Conservation (phyloP, 225 moss, liverwort and hornwort genomes). For the Pleurozium schreberi region DNA sequence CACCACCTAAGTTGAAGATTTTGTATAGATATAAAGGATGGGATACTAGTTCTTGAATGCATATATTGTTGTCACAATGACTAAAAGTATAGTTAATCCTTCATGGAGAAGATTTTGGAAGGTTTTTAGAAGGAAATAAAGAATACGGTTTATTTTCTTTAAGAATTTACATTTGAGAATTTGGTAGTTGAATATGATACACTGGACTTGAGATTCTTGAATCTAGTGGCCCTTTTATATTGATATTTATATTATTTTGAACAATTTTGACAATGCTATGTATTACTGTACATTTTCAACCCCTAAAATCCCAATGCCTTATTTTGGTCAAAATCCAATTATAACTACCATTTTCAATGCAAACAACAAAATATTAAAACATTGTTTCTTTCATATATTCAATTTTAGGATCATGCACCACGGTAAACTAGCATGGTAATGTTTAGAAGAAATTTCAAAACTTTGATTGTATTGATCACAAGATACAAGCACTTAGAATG, state of each 20-base stretch:
- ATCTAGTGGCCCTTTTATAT: background rate
- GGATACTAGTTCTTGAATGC: no score
- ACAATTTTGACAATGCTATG: background rate
- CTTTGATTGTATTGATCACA: background rate
- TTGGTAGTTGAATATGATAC: background rate
- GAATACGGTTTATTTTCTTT: background rate
- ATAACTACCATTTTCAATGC: background rate
- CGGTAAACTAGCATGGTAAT: background rate
- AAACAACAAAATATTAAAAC: background rate
- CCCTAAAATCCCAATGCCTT: accelerated
- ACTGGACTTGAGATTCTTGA: background rate
- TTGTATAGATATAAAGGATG: no score
- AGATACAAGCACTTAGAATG: background rate
- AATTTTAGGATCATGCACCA: accelerated
- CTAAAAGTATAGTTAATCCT: no score
- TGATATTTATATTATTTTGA: background rate
- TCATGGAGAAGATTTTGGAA: no score
- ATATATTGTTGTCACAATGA: no score
- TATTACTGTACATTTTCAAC: background rate
- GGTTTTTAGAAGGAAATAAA: no score
- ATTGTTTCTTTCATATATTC: background rate
- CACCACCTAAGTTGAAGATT: no score
- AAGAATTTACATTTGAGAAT: background rate
- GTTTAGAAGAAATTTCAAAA: background rate
- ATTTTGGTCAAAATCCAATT: background rate